These are phyloP conservation scores for Cladophialophora psammophila DNA, from an alignment of 2,329 filamentous ascomycete species.

Conservation along the genomic window DNA sequence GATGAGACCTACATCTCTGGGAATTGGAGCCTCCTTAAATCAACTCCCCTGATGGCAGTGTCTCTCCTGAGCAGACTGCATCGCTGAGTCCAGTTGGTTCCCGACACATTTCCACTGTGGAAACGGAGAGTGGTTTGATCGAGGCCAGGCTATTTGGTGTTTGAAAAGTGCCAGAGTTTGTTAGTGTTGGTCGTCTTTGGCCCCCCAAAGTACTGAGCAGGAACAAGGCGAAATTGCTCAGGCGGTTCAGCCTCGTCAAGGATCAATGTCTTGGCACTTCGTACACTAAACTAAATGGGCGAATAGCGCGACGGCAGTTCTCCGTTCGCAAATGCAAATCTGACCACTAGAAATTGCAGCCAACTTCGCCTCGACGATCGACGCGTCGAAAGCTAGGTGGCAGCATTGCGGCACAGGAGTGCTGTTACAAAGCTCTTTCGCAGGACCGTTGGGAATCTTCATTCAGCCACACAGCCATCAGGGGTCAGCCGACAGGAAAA, in stretches of 20 bases:
- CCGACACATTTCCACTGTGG: neutral
- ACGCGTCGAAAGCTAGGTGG: too few relatives aligned
- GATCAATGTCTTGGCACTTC: constrained; percentile 9
- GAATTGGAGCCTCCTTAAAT: neutral
- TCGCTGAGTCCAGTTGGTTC: neutral
- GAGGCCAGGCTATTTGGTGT: too few relatives aligned
- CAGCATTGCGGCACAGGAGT: too few relatives aligned
- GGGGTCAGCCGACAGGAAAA: too few relatives aligned
- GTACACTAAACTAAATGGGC: constrained; percentile 12
- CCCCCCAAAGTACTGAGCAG: neutral
- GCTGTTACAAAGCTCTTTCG: too few relatives aligned
- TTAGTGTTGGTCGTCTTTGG: neutral
- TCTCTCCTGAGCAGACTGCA: neutral
- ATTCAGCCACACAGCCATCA: too few relatives aligned
- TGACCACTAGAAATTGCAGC: neutral
- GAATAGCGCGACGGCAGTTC: neutral
- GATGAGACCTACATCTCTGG: neutral
- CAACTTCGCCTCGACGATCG: too few relatives aligned
- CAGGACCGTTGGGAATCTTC: too few relatives aligned
- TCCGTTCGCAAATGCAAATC: neutral
- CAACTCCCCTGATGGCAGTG: neutral
- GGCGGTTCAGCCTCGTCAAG: too few relatives aligned
- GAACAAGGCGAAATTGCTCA: too few relatives aligned
- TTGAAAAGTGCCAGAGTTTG: neutral
- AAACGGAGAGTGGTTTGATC: too few relatives aligned